Evolutionary conservation across 192 early-diverging fungal genomes (phyloP), one percentile per base, ranked within the genome.

Genomic region (Physocladia obscura): DNA sequence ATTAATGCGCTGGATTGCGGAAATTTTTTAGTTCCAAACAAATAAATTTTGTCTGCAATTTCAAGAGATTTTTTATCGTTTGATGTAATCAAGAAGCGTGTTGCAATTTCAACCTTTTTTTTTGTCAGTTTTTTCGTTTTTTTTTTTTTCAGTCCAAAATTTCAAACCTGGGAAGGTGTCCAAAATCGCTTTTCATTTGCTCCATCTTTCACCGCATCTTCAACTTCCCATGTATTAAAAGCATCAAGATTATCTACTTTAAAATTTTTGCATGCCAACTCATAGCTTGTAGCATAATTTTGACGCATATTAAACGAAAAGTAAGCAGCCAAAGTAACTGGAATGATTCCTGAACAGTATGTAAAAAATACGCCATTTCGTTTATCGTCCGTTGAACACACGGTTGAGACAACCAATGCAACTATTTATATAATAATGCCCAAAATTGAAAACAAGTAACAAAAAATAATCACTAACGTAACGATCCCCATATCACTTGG

Each of bases 11-110:
- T 49, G 5, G 70, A 72, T 32, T 72, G 26, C 19, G 70, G 70
- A 36, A 72, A 72, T 51, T 72, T 72, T 64, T 72, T 62, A 1
- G 61, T 72, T 37, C 70, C 70, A 63, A 63, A 63, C 35, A 72
- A 32, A 48, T 51, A 72, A 8, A 72, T 72, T 34, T 64, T 62
- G 39, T 72, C 70, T 21, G 70, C 70, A 27, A 72, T 50, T 40
- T 72, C 70, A 3, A 72, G 2, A 0, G 70, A 59, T 47, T 72
- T 49, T 38, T 44, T 50, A 26, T 49, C 50, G 5, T 17, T 34
- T 35, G 69, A 27, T 11, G 15, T 29, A 24, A 72, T 72, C 36
- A 72, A 55, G 36, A 72, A 72, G 3, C 70, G 4, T 11, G 70
- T 72, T 4, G 70, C 70, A 39, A 72, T 72, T 57, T 72, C 70